Evolutionary conservation across 768 basidiomycete genomes (phyloP), one percentile per base, ranked within the genome.

Genomic region (Podaxis sp.): DNA sequence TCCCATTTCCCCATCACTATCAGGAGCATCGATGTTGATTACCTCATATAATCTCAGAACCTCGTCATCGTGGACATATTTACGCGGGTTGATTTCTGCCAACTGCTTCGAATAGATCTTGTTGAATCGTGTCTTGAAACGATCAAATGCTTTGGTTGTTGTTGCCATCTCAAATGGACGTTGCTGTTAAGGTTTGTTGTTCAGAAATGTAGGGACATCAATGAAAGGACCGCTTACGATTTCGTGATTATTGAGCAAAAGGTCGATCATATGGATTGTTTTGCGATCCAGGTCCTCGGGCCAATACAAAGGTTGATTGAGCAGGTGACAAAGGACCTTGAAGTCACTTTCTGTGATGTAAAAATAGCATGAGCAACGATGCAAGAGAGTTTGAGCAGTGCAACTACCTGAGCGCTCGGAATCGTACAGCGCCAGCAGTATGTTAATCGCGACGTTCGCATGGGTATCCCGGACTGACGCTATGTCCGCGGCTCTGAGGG

Each of bases 261-360:
- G 73, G 29, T 81, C 72, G 1, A 87, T 65, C 58, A 79, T 80
- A 57, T 83, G 76, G 57, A 86, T 70, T 17, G 77, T 73, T 36
- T 73, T 71, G 5, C 68, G 52, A 59, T 77, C 74, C 19, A 80
- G 62, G 2, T 73, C 75, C 0, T 72, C 75, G 3, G 79, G 79
- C 41, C 88, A 72, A 57, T 85, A 77, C 1, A 91, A 37, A 6
- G 54, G 77, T 64, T 91, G 86, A 13, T 77, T 77, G 17, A 93
- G 76, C 25, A 87, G 78, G 51, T 88, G 87, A 61, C 85, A 86
- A 7, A 91, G 70, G 1, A 80, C 75, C 67, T 90, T 91, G 66
- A 85, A 81, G 63, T 85, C 81, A 3, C 86, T 85, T 62, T 79
- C 88, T 89, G 65, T 7, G 50, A 33, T 33, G 33, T 9, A 33